These are phyloP conservation scores for Ballota nigra DNA, from an alignment of 257 asterid genomes.

Conservation along the genomic window DNA sequence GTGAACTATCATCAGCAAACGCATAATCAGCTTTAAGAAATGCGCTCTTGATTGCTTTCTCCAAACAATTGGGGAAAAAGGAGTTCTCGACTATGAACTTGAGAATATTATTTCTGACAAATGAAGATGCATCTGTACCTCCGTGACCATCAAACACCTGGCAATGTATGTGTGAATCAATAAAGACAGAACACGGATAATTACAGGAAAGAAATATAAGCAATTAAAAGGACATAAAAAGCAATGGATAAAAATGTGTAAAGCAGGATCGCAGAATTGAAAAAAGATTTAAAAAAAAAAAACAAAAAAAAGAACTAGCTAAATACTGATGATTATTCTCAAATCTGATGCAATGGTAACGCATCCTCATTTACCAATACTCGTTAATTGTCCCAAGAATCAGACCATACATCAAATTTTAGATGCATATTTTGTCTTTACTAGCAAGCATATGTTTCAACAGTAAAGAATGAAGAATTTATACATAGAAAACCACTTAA, in stretches of 20 bases:
- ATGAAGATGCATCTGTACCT: slow-evolving; percentile 86
- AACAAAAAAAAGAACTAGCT: neutral
- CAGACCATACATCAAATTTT: neutral
- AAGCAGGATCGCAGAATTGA: neutral
- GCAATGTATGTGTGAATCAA: neutral
- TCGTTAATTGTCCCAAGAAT: neutral
- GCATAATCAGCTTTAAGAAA: slow-evolving; percentile 80
- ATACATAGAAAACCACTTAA: neutral
- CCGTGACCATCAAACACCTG: slow-evolving; percentile 99
- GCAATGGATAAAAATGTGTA: too few relatives aligned
- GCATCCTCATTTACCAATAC: neutral
- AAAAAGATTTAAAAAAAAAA: too few relatives aligned
- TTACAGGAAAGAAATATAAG: neutral
- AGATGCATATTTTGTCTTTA: neutral
- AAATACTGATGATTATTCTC: neutral
- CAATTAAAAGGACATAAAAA: too few relatives aligned
- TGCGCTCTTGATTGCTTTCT: slow-evolving; percentile 78
- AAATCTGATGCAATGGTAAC: neutral
- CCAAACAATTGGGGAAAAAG: slow-evolving; percentile 59
- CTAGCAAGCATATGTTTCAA: neutral
- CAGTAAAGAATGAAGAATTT: neutral
- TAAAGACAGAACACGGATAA: neutral
- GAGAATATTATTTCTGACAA: slow-evolving; percentile 67
- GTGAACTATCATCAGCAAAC: slow-evolving; percentile 70
- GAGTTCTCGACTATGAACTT: slow-evolving; percentile 71